phyloP scores from a whole-genome alignment of 306 rosid species.

The Begonia masoniana region DNA sequence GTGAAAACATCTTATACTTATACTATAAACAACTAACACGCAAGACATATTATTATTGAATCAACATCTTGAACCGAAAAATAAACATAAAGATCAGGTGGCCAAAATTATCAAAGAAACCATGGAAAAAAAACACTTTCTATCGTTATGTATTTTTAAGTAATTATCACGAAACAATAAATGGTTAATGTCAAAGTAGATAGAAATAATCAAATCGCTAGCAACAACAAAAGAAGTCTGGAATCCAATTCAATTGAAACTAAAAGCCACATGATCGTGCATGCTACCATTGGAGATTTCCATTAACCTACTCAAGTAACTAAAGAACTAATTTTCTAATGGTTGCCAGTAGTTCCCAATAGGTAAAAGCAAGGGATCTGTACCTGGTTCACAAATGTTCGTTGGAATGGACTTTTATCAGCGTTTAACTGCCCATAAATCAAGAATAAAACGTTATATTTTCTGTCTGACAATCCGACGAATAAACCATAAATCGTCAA shows the following conservation, averaged over 20 bases:
- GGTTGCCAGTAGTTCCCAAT: too few relatives aligned
- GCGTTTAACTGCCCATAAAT: conserved; percentile 74
- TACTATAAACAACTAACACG: conserved; percentile 3
- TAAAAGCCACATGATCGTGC: neutral
- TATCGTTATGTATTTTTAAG: too few relatives aligned
- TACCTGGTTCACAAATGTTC: conserved; percentile 98
- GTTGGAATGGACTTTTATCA: conserved; percentile 91
- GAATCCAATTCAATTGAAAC: conserved; percentile 3
- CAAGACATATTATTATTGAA: conserved; percentile 4
- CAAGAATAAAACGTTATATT: conserved; percentile 14
- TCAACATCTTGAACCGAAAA: conserved; percentile 5
- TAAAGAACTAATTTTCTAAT: conserved; percentile 1
- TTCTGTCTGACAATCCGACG: conserved; percentile 5
- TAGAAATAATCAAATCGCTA: too few relatives aligned
- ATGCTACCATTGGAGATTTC: neutral
- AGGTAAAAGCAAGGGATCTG: conserved; percentile 4
- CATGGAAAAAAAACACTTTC: neutral
- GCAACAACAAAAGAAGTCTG: neutral
- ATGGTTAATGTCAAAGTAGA: too few relatives aligned
- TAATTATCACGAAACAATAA: too few relatives aligned
- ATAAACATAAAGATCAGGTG: neutral
- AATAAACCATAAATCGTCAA: neutral
- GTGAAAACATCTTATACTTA: conserved; percentile 17
- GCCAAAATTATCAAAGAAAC: neutral
- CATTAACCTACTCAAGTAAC: conserved; percentile 3